Percentiles rank a stretch among this genome's conserved stretches.
These are phyloP conservation scores for Arachis monticola DNA, from an alignment of 331 rosid genomes.

Conservation along the genomic window DNA sequence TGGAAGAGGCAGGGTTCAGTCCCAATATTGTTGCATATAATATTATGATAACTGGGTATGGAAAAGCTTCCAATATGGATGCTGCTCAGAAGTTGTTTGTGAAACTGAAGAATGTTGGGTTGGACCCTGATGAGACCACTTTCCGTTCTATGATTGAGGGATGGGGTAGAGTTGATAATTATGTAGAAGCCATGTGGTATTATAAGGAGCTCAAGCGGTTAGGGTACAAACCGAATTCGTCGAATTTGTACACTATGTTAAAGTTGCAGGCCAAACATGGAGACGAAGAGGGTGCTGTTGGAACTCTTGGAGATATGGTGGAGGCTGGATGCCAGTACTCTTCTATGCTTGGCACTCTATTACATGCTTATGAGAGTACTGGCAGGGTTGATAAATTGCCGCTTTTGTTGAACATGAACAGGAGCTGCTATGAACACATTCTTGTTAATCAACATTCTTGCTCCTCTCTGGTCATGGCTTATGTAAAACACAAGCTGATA, in stretches of 20 bases:
- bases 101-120: slow-evolving; percentile 49
- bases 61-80: slow-evolving; percentile 75
- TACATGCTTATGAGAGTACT: slow-evolving; percentile 76
- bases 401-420: slow-evolving; percentile 50
- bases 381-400: slow-evolving; percentile 72
- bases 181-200: slow-evolving; percentile 57
- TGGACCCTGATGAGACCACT: slow-evolving; percentile 84
- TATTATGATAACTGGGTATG: slow-evolving; percentile 90
- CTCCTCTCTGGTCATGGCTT: slow-evolving; percentile 82
- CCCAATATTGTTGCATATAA: slow-evolving; percentile 74
- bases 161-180: slow-evolving; percentile 85
- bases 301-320: slow-evolving; percentile 73
- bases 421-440: slow-evolving; percentile 63
- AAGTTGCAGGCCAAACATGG: slow-evolving; percentile 74
- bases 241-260: slow-evolving; percentile 76
- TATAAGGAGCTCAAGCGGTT: slow-evolving; percentile 60
- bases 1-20: slow-evolving; percentile 67
- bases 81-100: slow-evolving; percentile 68
- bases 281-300: slow-evolving; percentile 66
- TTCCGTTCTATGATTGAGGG: slow-evolving; percentile 96
- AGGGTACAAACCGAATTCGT: slow-evolving; percentile 74
- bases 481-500: slow-evolving; percentile 75
- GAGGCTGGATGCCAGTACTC: slow-evolving; percentile 71
- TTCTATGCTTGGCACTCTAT: slow-evolving; percentile 64
- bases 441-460: slow-evolving; percentile 75